These are phyloP conservation scores for Paxillus ammoniavirescens DNA, from an alignment of 768 basidiomycete species.

Conservation along the genomic window DNA sequence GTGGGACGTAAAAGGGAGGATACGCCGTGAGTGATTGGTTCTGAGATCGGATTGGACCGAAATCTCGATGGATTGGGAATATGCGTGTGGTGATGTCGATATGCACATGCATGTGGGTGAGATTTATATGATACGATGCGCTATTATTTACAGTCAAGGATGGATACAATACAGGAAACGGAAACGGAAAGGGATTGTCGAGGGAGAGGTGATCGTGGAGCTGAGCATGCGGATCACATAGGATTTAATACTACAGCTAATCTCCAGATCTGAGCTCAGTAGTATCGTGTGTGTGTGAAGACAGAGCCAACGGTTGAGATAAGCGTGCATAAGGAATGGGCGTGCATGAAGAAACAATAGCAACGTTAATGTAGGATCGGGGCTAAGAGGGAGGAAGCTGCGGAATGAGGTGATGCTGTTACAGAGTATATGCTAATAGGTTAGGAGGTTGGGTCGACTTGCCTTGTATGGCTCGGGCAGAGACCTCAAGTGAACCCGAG, in stretches of 20 bases:
- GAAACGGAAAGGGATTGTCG: too few relatives aligned
- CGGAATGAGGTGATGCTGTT: not conserved
- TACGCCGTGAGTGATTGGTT: conserved; percentile 1
- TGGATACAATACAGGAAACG: too few relatives aligned
- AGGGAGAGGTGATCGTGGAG: too few relatives aligned
- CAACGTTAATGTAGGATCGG: not conserved
- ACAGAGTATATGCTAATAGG: not conserved
- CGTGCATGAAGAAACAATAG: too few relatives aligned
- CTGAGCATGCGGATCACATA: not conserved
- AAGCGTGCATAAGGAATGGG: not conserved
- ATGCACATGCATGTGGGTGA: too few relatives aligned
- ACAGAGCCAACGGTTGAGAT: not conserved
- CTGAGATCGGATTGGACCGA: not conserved
- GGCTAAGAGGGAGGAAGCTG: not conserved
- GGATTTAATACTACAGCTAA: not conserved
- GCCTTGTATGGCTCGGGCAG: not conserved
- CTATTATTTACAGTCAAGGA: too few relatives aligned
- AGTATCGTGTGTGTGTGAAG: not conserved
- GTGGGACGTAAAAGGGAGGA: conserved; percentile 13
- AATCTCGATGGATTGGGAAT: not conserved
- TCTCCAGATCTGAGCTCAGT: too few relatives aligned
- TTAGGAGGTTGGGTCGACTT: not conserved
- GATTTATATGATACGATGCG: too few relatives aligned
- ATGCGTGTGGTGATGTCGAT: not conserved
- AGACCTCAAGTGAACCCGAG: not conserved